Percentiles rank a stretch among this genome's conserved stretches.
Evolutionary conservation across 441 rosid genomes (phyloP).

Genomic region (Gossypium gossypioides): DNA sequence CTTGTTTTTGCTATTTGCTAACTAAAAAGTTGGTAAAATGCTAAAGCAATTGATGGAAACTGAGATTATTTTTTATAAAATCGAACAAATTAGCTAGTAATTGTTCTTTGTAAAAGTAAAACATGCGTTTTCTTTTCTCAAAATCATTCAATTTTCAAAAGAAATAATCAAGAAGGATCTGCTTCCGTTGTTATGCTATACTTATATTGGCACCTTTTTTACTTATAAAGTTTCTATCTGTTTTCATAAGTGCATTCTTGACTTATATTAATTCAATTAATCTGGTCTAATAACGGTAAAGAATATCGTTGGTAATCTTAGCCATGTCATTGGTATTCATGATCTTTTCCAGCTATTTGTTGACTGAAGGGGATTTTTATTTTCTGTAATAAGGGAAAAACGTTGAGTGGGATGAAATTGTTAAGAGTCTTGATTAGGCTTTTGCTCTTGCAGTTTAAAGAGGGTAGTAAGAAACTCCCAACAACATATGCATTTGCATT

Average conservation of each 20-base stretch:
- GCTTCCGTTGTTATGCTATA: not conserved
- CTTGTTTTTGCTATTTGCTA: not conserved
- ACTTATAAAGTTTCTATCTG: not conserved
- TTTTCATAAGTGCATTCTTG: not conserved
- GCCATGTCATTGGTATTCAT: not conserved
- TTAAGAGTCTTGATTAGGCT: slow-evolving; percentile 7
- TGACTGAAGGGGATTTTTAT: not conserved
- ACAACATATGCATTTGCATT: slow-evolving; percentile 73
- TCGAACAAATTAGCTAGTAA: not conserved
- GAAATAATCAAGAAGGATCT: too few species aligned
- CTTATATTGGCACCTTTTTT: not conserved
- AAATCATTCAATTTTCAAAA: not conserved
- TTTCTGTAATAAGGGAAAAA: not conserved
- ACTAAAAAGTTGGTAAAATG: not conserved
- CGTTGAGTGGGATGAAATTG: not conserved
- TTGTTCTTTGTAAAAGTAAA: not conserved
- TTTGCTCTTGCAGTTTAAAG: slow-evolving; percentile 48
- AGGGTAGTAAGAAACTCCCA: slow-evolving; percentile 38
- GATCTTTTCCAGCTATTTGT: not conserved
- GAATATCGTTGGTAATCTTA: not conserved
- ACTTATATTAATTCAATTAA: not conserved
- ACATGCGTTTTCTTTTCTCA: not conserved
- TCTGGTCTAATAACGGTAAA: not conserved
- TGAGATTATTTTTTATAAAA: not conserved
- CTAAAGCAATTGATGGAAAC: not conserved